Percentiles rank a stretch among this genome's conserved stretches.
Evolutionary conservation across 192 early-diverging fungal genomes (phyloP).

Genomic region (Backusella parvicylindrica): DNA sequence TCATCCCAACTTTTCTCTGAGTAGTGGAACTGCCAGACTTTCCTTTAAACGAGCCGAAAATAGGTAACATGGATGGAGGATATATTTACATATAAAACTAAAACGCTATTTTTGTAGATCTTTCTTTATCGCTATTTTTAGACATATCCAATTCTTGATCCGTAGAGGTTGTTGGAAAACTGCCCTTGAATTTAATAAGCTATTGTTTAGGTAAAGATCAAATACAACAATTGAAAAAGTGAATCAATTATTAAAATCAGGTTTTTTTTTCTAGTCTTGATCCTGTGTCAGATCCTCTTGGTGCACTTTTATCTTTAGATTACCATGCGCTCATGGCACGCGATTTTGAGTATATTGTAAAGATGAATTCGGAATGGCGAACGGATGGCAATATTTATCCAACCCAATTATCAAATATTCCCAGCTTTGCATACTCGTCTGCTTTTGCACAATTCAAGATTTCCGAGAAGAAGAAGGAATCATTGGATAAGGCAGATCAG

Average conservation of each 20-base stretch:
- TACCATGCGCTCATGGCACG: conserved; percentile 79
- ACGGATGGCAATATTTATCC: conserved; percentile 24
- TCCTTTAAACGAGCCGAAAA: conserved; percentile 75
- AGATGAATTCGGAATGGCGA: conserved; percentile 20
- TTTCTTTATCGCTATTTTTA: conserved; percentile 77
- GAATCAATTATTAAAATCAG: too few species aligned
- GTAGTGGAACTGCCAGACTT: conserved; percentile 61
- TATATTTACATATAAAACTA: too few species aligned
- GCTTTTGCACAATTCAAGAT: conserved; percentile 79
- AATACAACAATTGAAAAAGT: too few species aligned
- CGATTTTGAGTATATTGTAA: conserved; percentile 62
- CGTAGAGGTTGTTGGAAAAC: conserved; percentile 94
- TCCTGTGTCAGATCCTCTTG: conserved; percentile 72
- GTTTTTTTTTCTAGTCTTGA: conserved; percentile 54
- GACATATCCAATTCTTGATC: conserved; percentile 81
- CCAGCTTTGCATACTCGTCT: conserved; percentile 73
- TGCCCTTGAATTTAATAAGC: conserved; percentile 85
- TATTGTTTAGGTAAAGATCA: conserved; percentile 46
- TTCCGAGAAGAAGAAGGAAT: conserved; percentile 38
- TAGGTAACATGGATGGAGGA: conserved; percentile 42
- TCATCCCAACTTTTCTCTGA: conserved; percentile 72
- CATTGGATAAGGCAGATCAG: conserved; percentile 42
- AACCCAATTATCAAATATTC: conserved; percentile 40
- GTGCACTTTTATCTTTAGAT: conserved; percentile 76
- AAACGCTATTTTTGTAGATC: too few species aligned